Percentiles rank a stretch among this genome's conserved stretches.
phyloP scores from a whole-genome alignment of 352 stramenopile species.

The Phytophthora gonapodyides region DNA sequence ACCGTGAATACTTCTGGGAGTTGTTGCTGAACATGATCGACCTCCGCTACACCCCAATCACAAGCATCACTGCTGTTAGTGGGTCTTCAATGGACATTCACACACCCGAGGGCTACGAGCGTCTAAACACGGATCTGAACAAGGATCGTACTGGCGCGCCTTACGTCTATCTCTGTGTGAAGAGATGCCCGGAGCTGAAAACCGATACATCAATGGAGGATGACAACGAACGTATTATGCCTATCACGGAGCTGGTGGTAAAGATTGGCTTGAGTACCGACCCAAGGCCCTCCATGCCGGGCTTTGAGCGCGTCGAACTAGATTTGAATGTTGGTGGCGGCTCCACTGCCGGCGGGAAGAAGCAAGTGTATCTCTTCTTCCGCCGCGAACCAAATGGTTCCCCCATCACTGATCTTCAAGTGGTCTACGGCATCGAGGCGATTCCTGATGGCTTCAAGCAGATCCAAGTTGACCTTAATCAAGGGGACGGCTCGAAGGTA shows the following conservation, averaged over 20 bases:
- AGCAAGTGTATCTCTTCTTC: constrained; percentile 88
- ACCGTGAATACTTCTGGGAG: constrained; percentile 90
- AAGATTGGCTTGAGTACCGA: constrained; percentile 66
- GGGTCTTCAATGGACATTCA: constrained; percentile 72
- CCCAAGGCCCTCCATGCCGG: constrained; percentile 59
- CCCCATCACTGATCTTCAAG: constrained; percentile 83
- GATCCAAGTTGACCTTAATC: constrained; percentile 87
- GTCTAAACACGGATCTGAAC: constrained; percentile 85
- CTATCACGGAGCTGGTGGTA: constrained; percentile 84
- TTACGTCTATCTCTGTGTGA: constrained; percentile 87
- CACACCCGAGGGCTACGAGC: constrained; percentile 70
- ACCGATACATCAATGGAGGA: constrained; percentile 37
- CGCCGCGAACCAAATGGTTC: constrained; percentile 73
- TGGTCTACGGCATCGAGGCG: constrained; percentile 79
- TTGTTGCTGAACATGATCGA: constrained; percentile 91
- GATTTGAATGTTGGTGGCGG: constrained; percentile 80
- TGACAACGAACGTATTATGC: constrained; percentile 38
- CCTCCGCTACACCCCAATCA: constrained; percentile 88
- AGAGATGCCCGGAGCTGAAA: constrained; percentile 63
- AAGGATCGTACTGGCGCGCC: constrained; percentile 77
- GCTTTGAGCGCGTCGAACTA: constrained; percentile 82
- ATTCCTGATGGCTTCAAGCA: constrained; percentile 89
- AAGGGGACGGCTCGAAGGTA: constrained; percentile 81
- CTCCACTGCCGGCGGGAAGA: constrained; percentile 58
- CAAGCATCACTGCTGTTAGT: constrained; percentile 73